phyloP scores from a whole-genome alignment of 176 grass and related monocot genomes.

The Musa troglodytarum region DNA sequence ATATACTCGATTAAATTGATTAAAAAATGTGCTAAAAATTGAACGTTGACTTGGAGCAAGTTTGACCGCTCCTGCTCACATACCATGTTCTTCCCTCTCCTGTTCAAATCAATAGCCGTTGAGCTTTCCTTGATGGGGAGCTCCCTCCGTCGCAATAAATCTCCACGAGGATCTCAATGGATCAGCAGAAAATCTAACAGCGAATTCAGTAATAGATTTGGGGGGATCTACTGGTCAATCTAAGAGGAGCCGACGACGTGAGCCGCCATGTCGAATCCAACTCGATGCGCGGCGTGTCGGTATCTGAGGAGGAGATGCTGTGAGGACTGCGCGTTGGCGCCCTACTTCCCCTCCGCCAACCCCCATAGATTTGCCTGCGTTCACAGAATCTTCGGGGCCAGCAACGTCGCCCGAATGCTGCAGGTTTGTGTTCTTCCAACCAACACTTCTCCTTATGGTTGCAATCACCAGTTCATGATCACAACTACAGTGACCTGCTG shows the following conservation, averaged over 20 bases:
- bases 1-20: no score
- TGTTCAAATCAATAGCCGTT: not conserved
- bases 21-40: no score
- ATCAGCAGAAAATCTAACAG: not conserved
- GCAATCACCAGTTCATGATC: no score
- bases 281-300: constrained; percentile 36
- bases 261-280: not conserved
- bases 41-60: no score
- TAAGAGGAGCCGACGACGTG: not conserved
- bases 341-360: constrained; percentile 46
- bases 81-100: not conserved
- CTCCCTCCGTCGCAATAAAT: not conserved
- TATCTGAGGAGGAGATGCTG: constrained; percentile 42
- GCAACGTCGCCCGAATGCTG: constrained; percentile 48
- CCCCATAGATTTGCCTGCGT: constrained; percentile 51
- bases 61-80: not conserved
- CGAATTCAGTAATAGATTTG: no score
- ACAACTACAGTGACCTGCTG: no score
- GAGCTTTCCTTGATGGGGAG: not conserved
- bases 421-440: constrained; percentile 17
- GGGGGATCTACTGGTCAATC: not conserved
- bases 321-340: constrained; percentile 43
- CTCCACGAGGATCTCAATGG: not conserved
- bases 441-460: no score
- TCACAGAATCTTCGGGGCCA: constrained; percentile 56